Conservation (phyloP, 192 early-diverging fungal genomes). For the Coemansia sp. region DNA sequence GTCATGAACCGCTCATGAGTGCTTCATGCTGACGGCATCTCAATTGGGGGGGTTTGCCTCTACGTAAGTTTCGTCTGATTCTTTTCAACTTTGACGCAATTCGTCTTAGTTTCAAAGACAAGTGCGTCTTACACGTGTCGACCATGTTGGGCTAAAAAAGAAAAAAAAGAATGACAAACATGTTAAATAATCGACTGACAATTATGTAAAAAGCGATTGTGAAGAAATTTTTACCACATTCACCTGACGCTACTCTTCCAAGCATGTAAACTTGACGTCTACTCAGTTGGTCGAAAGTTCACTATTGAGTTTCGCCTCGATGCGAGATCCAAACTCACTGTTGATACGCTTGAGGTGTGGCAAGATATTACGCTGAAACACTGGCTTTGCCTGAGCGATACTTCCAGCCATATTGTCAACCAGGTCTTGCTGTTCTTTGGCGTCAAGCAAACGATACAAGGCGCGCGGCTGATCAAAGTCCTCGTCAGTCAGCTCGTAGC, state of each 20-base stretch:
- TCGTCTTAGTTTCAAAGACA: not conserved
- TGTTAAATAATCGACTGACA: not conserved
- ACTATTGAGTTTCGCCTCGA: constrained; percentile 27
- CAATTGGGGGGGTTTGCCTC: not conserved
- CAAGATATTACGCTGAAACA: constrained; percentile 62
- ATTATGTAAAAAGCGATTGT: not conserved
- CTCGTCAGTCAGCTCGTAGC: constrained; percentile 58
- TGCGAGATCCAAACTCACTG: constrained; percentile 61
- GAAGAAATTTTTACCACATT: not conserved
- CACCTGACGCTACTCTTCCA: not conserved
- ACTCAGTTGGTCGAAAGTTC: too few species aligned
- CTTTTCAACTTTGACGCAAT: not conserved
- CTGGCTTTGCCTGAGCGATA: constrained; percentile 58
- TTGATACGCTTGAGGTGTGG: constrained; percentile 63
- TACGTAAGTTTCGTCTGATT: not conserved
- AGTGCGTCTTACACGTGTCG: not conserved
- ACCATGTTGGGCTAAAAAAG: not conserved
- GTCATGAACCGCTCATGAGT: not conserved
- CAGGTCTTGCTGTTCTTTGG: constrained; percentile 54
- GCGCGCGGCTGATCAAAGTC: constrained; percentile 70
- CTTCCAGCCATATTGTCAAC: constrained; percentile 63
- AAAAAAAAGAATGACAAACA: not conserved
- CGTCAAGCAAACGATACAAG: constrained; percentile 53
- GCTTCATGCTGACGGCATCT: not conserved
- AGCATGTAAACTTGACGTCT: not conserved